Evolutionary conservation across 257 asterid species (phyloP).

Genomic region (Lycium ferocissimum): DNA sequence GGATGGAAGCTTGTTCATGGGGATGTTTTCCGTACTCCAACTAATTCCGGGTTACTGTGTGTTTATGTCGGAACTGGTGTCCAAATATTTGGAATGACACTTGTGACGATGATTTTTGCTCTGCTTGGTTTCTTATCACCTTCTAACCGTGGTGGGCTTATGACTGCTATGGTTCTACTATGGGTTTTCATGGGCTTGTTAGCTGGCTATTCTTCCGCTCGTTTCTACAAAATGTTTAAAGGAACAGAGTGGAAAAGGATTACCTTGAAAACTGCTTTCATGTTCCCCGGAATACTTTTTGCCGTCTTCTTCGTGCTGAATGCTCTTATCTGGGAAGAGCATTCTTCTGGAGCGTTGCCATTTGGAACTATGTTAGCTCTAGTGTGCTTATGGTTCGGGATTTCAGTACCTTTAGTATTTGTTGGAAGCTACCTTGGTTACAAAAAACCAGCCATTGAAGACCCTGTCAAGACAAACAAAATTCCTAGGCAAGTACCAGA

Average conservation of each 20-base stretch:
- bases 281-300: conserved; percentile 88
- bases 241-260: conserved; percentile 87
- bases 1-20: conserved; percentile 97
- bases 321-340: conserved; percentile 84
- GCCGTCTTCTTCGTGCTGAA: conserved; percentile 71
- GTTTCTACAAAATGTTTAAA: conserved; percentile 78
- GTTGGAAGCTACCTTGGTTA: conserved; percentile 89
- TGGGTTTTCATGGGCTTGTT: conserved; percentile 95
- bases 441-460: conserved; percentile 73
- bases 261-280: conserved; percentile 82
- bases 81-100: conserved; percentile 82
- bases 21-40: conserved; percentile 76
- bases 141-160: conserved; percentile 87
- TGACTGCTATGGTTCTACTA: conserved; percentile 91
- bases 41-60: conserved; percentile 72
- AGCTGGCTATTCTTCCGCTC: conserved; percentile 85
- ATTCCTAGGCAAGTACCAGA: conserved; percentile 88
- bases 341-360: conserved; percentile 91
- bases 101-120: conserved; percentile 87
- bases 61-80: conserved; percentile 88
- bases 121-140: conserved; percentile 87
- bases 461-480: conserved; percentile 86
- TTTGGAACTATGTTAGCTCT: conserved; percentile 88
- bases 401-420: conserved; percentile 82
- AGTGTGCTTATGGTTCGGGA: conserved; percentile 87